A percentile compares a stretch with the other conserved stretches of the same genome.
Conservation (phyloP, 2,329 filamentous ascomycete species). For the Teratosphaeria nubilosa region DNA sequence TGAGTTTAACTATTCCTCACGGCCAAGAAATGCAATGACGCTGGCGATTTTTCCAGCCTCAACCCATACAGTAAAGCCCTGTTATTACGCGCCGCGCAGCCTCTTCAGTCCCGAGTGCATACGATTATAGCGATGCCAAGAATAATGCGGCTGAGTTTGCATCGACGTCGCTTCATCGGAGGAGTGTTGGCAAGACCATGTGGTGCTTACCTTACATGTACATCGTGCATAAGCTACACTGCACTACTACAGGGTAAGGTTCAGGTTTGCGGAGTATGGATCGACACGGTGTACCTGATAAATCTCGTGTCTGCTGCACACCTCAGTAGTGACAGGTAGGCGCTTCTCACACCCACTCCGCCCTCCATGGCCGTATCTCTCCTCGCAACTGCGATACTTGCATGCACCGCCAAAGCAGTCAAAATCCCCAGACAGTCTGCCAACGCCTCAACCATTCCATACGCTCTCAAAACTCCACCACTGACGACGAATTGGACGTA, state of each 20-base stretch:
- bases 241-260: neutral
- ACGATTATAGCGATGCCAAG: neutral
- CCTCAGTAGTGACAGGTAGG: neutral
- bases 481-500: slow-evolving; percentile 40
- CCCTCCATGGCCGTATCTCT: neutral
- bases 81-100: neutral
- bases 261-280: neutral
- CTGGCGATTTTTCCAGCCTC: neutral
- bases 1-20: neutral
- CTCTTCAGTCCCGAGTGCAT: neutral
- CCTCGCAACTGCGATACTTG: neutral
- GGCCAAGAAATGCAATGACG: neutral
- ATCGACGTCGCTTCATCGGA: neutral
- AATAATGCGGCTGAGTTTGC: neutral
- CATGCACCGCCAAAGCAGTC: neutral
- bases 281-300: neutral
- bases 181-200: neutral
- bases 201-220: no score
- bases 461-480: slow-evolving; percentile 10
- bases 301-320: neutral
- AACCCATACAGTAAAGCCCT: neutral
- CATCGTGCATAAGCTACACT: neutral
- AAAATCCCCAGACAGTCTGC: neutral
- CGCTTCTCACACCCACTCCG: neutral
- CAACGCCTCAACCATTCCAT: slow-evolving; percentile 2